A percentile compares a stretch with the other conserved stretches of the same genome.
phyloP scores from a whole-genome alignment of 306 rosid genomes.

The Dryas alaskensis region DNA sequence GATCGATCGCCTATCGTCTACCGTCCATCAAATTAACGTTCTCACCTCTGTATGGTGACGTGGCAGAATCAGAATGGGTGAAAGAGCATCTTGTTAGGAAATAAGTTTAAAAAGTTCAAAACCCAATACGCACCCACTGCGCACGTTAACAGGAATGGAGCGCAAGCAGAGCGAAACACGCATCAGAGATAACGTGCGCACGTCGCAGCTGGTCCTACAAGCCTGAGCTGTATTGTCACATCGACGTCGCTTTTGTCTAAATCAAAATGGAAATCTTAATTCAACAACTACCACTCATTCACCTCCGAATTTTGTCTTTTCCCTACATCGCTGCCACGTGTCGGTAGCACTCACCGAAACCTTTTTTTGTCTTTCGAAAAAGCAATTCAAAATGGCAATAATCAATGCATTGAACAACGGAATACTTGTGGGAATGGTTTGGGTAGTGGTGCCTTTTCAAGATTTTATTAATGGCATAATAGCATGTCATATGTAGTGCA shows the following conservation, averaged over 20 bases:
- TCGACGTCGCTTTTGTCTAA: conserved; percentile 36
- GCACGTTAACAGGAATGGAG: not conserved
- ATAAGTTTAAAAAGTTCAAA: too few relatives aligned
- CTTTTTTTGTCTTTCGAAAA: not conserved
- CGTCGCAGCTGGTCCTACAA: not conserved
- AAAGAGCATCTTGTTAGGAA: not conserved
- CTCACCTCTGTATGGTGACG: not conserved
- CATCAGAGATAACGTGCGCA: not conserved
- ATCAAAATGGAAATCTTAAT: not conserved
- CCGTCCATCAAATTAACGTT: not conserved
- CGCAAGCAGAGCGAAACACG: not conserved
- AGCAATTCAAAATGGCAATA: too few relatives aligned
- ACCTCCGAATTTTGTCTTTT: not conserved
- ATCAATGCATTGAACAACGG: too few relatives aligned
- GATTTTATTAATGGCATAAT: too few relatives aligned
- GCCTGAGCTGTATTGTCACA: conserved; percentile 26
- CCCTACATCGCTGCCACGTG: not conserved
- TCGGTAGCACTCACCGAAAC: not conserved
- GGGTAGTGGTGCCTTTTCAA: too few relatives aligned
- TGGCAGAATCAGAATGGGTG: not conserved
- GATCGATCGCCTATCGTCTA: not conserved
- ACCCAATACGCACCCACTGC: not conserved
- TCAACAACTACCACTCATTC: conserved; percentile 30
- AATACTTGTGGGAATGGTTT: too few relatives aligned
- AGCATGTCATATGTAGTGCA: too few relatives aligned